A percentile compares a stretch with the other conserved stretches of the same genome.
These are phyloP conservation scores for Adenanthera pavonina DNA, from an alignment of 306 rosid species.

Conservation along the genomic window DNA sequence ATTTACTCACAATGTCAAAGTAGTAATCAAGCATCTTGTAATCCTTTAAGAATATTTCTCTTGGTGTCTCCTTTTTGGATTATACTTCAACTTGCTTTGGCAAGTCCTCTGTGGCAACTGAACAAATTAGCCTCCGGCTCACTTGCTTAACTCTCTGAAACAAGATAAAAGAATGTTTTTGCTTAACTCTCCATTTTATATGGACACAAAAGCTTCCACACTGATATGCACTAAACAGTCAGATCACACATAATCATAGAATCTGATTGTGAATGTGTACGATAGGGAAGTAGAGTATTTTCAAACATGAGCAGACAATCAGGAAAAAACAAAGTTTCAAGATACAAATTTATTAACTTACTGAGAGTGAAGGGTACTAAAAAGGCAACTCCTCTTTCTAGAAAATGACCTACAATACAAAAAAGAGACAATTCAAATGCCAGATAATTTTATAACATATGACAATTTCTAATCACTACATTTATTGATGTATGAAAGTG, in stretches of 20 bases:
- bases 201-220: background rate
- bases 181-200: conserved; percentile 11
- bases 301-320: conserved; percentile 25
- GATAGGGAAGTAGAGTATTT: background rate
- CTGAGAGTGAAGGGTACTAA: conserved; percentile 51
- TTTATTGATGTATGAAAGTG: background rate
- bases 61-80: conserved; percentile 76
- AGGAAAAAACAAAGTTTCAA: conserved; percentile 5
- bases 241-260: background rate
- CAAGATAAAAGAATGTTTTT: conserved; percentile 33
- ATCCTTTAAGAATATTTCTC: conserved; percentile 88
- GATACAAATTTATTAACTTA: conserved; percentile 52
- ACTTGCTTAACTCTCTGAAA: conserved; percentile 63
- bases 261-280: conserved; percentile 18
- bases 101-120: conserved; percentile 72
- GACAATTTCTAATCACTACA: conserved; percentile 12
- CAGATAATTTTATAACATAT: background rate
- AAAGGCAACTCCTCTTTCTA: conserved; percentile 43
- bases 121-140: conserved; percentile 70
- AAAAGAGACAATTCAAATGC: conserved; percentile 33
- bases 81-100: conserved; percentile 65
- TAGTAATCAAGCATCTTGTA: conserved; percentile 91
- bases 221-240: background rate
- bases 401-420: conserved; percentile 55
- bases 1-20: conserved; percentile 79